Evolutionary conservation across 495 filamentous ascomycete species (phyloP), one percentile per base, ranked within the genome.

Genomic region (Podospora appendiculata): DNA sequence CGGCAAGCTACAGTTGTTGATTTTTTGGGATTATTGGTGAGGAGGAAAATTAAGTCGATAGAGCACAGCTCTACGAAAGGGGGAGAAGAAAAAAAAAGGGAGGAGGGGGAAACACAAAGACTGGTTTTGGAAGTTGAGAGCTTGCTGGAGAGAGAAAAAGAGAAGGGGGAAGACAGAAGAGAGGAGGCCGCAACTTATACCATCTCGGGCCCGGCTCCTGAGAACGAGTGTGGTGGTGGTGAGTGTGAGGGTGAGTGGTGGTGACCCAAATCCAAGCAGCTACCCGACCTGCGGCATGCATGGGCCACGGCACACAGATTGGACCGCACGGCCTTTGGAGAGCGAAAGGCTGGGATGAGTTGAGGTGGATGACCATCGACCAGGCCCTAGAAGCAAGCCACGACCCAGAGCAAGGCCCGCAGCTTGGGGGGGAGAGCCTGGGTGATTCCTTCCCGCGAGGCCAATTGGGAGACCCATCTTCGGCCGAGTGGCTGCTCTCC

Each of bases 81-180:
- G 64, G 69, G 66, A 65, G 58, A 58, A 62, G 65, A 69, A 66
- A 72, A 73, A 64, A 79, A 68, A 68, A 68, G 73, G 72, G 71
- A 66, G 66, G 67, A 61, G 56, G 69, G 70, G 60, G 70, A 72
- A 72, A 66, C 75, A 71, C 65, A 75, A 53, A 74, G 77, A 69
- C 66, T 70, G 86, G 78, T 77, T 84, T 78, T 74, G 66, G 75
- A 72, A 71, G 69, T 81, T 83, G 82, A 82, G 72, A 76, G 77
- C 85, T 88, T 87, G 86, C 85, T 84, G 80, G 75, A 79, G 83
- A 84, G 73, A 75, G 65, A 79, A 83, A 65, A 71, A 65, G 69
- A 64, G 68, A 61, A 66, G 59, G 61, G 25, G 25, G 58, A 63
- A 58, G 53, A 68, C 67, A 59, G 54, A 56, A 59, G 66, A 57